These are phyloP conservation scores for Erodium maritimum DNA, from an alignment of 345 rosid genomes.

Conservation along the genomic window DNA sequence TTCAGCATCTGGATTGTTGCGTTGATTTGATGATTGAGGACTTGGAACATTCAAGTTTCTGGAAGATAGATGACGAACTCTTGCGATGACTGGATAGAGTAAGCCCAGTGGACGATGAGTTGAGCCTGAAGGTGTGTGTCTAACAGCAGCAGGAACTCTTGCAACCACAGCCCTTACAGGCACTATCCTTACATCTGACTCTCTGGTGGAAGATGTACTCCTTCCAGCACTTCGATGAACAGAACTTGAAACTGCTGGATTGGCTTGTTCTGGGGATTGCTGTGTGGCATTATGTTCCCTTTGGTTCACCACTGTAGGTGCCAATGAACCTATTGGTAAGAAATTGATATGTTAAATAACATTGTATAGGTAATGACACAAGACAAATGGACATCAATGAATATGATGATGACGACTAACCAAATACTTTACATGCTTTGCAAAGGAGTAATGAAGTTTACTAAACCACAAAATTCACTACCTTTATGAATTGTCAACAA, in stretches of 20 bases:
- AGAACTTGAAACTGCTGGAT: conserved; percentile 16
- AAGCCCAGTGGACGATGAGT: conserved; percentile 19
- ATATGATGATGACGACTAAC: neutral
- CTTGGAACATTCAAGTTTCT: neutral
- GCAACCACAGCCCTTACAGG: conserved; percentile 5
- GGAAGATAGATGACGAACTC: conserved; percentile 20
- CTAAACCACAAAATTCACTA: too few species aligned
- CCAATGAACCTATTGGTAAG: neutral
- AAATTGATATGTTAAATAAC: neutral
- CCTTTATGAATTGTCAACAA: too few species aligned
- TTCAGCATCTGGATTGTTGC: too few species aligned
- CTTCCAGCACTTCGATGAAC: conserved; percentile 20
- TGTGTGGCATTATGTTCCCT: conserved; percentile 24
- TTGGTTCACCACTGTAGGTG: conserved; percentile 9
- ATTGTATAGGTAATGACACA: neutral
- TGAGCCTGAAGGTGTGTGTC: conserved; percentile 8
- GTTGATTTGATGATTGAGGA: too few species aligned
- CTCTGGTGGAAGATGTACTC: conserved; percentile 8
- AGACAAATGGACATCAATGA: neutral
- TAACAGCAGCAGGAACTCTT: neutral
- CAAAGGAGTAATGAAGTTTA: neutral
- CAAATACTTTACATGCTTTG: neutral
- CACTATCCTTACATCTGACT: conserved; percentile 3
- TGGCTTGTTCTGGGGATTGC: conserved; percentile 24
- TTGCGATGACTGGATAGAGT: conserved; percentile 16